Percentiles rank a stretch among this genome's conserved stretches.
Conservation (phyloP, 2,329 filamentous ascomycete species). For the Trichoderma oligosporum region DNA sequence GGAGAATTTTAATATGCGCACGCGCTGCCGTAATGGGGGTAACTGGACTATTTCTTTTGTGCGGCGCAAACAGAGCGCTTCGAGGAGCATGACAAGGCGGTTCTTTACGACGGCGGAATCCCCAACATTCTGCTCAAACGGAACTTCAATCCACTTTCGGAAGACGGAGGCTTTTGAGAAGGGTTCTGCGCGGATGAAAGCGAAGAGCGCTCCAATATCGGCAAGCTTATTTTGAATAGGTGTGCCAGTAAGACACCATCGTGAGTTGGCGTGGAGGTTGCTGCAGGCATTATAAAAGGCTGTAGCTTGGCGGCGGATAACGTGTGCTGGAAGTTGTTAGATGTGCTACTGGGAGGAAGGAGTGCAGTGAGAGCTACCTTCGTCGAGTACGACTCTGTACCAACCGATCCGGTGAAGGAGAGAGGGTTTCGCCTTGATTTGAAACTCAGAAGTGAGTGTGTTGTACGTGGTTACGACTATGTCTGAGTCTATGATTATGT, state of each 20-base stretch:
- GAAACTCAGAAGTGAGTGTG: conserved; percentile 39
- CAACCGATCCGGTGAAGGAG: conserved; percentile 37
- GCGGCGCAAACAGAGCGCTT: conserved; percentile 40
- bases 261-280: conserved; percentile 39
- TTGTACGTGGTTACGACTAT: conserved; percentile 48
- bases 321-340: conserved; percentile 39
- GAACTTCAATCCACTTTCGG: conserved; percentile 41
- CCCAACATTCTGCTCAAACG: conserved; percentile 32
- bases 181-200: conserved; percentile 43
- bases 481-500: conserved; percentile 33
- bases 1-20: conserved; percentile 10
- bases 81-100: conserved; percentile 34
- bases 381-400: conserved; percentile 43
- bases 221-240: conserved; percentile 52
- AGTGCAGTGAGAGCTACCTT: conserved; percentile 35
- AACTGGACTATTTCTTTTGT: conserved; percentile 40
- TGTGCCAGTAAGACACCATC: conserved; percentile 53
- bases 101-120: conserved; percentile 26
- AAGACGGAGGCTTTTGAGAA: conserved; percentile 42
- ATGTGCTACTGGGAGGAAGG: neutral
- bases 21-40: conserved; percentile 24
- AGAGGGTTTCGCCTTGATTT: neutral
- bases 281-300: conserved; percentile 41
- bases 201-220: conserved; percentile 49
- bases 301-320: conserved; percentile 47